Percentiles rank a stretch among this genome's conserved stretches.
These are phyloP conservation scores for Blumeria graminis DNA, from an alignment of 2,329 filamentous ascomycete species.

Conservation along the genomic window DNA sequence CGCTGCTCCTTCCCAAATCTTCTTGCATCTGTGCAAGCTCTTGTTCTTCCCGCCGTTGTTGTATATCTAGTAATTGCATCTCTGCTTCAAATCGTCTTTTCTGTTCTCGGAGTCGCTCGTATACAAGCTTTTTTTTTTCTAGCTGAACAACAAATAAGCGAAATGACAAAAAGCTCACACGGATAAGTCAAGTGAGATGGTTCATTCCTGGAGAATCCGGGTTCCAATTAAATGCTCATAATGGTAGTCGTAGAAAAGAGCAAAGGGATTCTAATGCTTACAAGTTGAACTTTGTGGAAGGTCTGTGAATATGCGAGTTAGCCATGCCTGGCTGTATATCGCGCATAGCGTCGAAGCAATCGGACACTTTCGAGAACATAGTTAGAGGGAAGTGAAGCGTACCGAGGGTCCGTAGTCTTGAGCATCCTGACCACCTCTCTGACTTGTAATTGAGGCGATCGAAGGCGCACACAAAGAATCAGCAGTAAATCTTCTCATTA, in stretches of 20 bases:
- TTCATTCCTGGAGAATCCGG: not conserved
- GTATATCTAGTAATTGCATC: slow-evolving; percentile 70
- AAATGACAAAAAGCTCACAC: not conserved
- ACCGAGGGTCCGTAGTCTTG: slow-evolving; percentile 15
- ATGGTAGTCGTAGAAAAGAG: not conserved
- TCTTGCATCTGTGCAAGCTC: slow-evolving; percentile 71
- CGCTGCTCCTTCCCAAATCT: slow-evolving; percentile 37
- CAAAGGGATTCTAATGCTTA: slow-evolving; percentile 21
- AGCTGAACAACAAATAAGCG: slow-evolving; percentile 34
- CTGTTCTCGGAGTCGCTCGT: slow-evolving; percentile 74
- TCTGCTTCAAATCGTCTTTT: slow-evolving; percentile 76
- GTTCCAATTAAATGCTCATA: no score
- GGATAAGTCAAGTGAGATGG: not conserved
- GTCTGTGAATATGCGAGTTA: slow-evolving; percentile 20
- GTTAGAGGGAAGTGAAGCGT: slow-evolving; percentile 8
- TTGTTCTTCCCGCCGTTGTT: slow-evolving; percentile 59
- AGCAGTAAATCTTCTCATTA: slow-evolving; percentile 84
- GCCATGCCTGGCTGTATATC: not conserved
- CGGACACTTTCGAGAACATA: not conserved
- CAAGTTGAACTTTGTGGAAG: slow-evolving; percentile 52
- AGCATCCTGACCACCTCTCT: slow-evolving; percentile 10
- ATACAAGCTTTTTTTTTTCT: slow-evolving; percentile 82
- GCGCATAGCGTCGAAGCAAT: not conserved
- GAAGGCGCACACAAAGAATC: slow-evolving; percentile 68
- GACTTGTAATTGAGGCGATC: slow-evolving; percentile 23